Conservation (phyloP, 2,329 filamentous ascomycete species). For the Pezicula rhizophila region DNA sequence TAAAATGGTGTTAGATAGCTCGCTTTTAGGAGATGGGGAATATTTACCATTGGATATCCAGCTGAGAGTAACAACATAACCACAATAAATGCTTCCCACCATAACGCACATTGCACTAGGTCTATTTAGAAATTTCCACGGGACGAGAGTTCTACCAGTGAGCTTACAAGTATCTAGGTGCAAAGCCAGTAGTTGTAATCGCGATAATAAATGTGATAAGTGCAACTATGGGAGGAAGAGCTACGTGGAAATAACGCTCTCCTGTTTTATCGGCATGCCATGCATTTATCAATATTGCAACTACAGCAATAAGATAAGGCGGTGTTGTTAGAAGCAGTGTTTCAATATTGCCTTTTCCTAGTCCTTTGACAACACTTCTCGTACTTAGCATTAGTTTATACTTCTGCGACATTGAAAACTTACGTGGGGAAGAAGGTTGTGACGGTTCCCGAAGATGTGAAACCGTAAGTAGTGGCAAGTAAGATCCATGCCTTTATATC, state of each 20-base stretch:
- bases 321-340: conserved; percentile 57
- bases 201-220: conserved; percentile 60
- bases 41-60: conserved; percentile 59
- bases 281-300: conserved; percentile 55
- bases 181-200: conserved; percentile 51
- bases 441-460: conserved; percentile 48
- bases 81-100: conserved; percentile 53
- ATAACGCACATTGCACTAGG: conserved; percentile 58
- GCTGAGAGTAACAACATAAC: conserved; percentile 58
- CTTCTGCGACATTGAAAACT: conserved; percentile 30
- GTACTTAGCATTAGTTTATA: conserved; percentile 16
- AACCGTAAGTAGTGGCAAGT: conserved; percentile 48
- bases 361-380: conserved; percentile 21
- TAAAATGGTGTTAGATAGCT: conserved; percentile 22
- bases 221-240: conserved; percentile 46
- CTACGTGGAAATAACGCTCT: conserved; percentile 62
- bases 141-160: not conserved
- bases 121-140: not conserved
- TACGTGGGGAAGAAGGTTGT: conserved; percentile 65
- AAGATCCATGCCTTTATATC: conserved; percentile 2
- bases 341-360: conserved; percentile 34
- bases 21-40: not conserved
- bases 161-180: conserved; percentile 50
- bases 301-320: conserved; percentile 53
- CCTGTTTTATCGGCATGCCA: conserved; percentile 63